Conservation (phyloP, 768 basidiomycete species). For the Boletus rubroflammeus region DNA sequence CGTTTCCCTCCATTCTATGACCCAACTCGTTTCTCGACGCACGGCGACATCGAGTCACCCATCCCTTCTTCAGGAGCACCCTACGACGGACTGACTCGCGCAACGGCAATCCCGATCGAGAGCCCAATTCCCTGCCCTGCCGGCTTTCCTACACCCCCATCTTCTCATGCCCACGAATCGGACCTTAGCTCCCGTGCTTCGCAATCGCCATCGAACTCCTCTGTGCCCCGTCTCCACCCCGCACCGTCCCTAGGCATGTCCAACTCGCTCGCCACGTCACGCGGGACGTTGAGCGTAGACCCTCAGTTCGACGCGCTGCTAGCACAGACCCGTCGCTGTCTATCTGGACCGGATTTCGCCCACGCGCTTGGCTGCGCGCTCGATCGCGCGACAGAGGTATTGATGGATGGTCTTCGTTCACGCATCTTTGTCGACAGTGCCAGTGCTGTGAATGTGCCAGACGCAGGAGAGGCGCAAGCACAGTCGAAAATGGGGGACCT, state of each 20-base stretch:
- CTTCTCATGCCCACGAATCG: constrained; percentile 15
- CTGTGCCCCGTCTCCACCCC: constrained; percentile 19
- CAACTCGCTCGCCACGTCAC: constrained; percentile 5
- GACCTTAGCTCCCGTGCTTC: constrained; percentile 27
- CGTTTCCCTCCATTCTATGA: not conserved
- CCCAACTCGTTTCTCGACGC: not conserved
- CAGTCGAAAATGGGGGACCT: constrained; percentile 13
- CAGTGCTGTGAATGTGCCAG: constrained; percentile 6
- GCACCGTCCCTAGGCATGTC: not conserved
- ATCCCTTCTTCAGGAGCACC: not conserved
- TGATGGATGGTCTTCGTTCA: constrained; percentile 61
- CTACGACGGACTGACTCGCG: constrained; percentile 6
- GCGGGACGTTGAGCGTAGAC: constrained; percentile 9
- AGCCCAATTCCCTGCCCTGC: constrained; percentile 10
- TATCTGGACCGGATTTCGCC: constrained; percentile 68
- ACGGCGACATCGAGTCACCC: not conserved
- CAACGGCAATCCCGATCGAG: constrained; percentile 16
- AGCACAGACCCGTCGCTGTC: constrained; percentile 58
- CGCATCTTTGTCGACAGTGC: constrained; percentile 52
- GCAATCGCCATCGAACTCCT: constrained; percentile 16
- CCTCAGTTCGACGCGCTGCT: constrained; percentile 59
- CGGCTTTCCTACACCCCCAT: constrained; percentile 23
- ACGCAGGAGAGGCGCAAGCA: constrained; percentile 10
- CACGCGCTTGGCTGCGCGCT: constrained; percentile 70
- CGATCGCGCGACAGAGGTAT: constrained; percentile 60